Base-by-base conservation (phyloP, 345 rosid genomes). In the Bruguiera parviflora region DNA sequence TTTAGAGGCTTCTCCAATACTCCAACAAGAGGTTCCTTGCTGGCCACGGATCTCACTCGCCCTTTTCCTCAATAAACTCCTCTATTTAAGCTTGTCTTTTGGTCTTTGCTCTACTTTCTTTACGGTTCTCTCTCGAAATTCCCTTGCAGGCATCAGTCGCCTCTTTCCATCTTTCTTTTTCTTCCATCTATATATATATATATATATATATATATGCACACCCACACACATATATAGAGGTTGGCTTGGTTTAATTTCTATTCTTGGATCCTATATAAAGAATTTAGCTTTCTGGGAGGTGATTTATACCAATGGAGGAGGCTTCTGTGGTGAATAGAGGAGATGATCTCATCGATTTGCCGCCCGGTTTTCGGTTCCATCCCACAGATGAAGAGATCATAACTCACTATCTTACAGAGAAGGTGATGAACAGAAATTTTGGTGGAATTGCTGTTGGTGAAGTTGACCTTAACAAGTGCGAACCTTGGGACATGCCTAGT, bases 401-500 rank as follows among this genome's bases (percentile, higher is more conserved):
- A 51, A 80, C 80, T 66, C 81, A 84, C 79, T 94, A 94, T 78
- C 86, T 94, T 15, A 78, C 79, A 1, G 75, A 76, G 69, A 88
- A 91, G 82, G 89, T 81, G 69, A 73, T 84, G 66, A 80, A 86
- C 35, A 67, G 66, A 75, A 60, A 61, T 52, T 86, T 83, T 79
- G 72, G 73, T 35, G 91, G 97, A 18, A 24, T 75, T 72, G 89
- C 91, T 43, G 73, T 94, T 69, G 89, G 83, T 58, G 96, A 94
- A 49, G 98, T 78, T 63, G 91, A 94, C 81, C 84, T 94, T 75
- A 94, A 91, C 79, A 89, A 91, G 92, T 84, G 81, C 67, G 98
- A 94, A 33, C 98, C 98, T 8, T 94, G 98, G 98, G 96, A 94
- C 66, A 75, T 94, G 74, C 97, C 92, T 1, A 80, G 96, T 94